Evolutionary conservation across 768 basidiomycete species (phyloP).

Genomic region (Rhodotorula kratochvilovae): DNA sequence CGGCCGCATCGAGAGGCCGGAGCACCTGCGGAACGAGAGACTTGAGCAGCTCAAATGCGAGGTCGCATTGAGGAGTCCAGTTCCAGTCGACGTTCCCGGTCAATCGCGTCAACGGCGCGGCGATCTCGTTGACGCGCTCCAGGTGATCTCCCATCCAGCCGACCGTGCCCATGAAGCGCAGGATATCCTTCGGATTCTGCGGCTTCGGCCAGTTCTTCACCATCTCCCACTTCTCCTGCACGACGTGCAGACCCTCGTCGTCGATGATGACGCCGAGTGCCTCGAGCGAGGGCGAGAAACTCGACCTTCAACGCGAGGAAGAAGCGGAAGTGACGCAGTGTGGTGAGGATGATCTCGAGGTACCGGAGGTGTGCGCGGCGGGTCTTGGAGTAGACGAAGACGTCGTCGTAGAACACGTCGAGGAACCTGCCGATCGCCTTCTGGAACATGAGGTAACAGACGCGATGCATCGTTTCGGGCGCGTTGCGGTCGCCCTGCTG

Average conservation of each 20-base stretch:
- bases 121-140: background rate
- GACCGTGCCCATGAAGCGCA: conserved; percentile 9
- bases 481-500: conserved; percentile 55
- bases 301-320: conserved; percentile 49
- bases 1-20: background rate
- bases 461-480: conserved; percentile 52
- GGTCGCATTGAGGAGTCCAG: conserved; percentile 3
- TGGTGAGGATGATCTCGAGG: conserved; percentile 45
- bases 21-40: background rate
- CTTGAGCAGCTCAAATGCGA: background rate
- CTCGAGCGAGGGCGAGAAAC: conserved; percentile 38
- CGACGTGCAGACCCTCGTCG: conserved; percentile 9
- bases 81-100: conserved; percentile 24
- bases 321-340: conserved; percentile 44
- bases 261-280: conserved; percentile 18
- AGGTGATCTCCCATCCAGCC: conserved; percentile 23
- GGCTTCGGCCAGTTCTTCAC: no score
- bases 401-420: conserved; percentile 54
- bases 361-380: conserved; percentile 49
- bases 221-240: no score
- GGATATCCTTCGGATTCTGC: no score
- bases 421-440: conserved; percentile 51
- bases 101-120: conserved; percentile 1
- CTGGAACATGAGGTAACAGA: conserved; percentile 51
- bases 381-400: conserved; percentile 52